Conservation (phyloP, 164 flowering plant species). For the Brasenia schreberi region DNA sequence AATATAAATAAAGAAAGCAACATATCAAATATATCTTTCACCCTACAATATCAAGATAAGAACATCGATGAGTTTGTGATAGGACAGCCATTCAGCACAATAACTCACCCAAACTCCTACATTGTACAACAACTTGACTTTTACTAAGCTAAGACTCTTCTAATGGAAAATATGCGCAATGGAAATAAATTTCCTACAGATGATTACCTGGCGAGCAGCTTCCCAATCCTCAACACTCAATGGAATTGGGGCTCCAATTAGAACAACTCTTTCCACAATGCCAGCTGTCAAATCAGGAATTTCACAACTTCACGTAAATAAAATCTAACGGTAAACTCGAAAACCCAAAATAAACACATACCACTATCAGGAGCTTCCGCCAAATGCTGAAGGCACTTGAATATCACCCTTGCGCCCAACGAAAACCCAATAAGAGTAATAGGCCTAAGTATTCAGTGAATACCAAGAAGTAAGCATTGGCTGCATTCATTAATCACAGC, state of each 20-base stretch:
- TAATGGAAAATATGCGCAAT: too few species aligned
- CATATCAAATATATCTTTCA: too few species aligned
- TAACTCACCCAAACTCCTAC: too few species aligned
- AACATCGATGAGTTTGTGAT: too few species aligned
- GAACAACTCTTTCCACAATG: constrained; percentile 86
- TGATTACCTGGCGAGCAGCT: constrained; percentile 58
- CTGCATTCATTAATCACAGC: constrained; percentile 1
- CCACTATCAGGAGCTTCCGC: constrained; percentile 49
- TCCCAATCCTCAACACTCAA: constrained; percentile 76
- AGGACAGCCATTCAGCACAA: too few species aligned
- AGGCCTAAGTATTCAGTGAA: constrained; percentile 49
- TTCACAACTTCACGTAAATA: not conserved
- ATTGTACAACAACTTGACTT: too few species aligned
- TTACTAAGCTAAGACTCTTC: too few species aligned
- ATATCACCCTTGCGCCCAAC: constrained; percentile 89
- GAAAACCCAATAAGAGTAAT: constrained; percentile 92
- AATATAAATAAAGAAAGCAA: too few species aligned
- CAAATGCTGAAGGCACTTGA: constrained; percentile 77
- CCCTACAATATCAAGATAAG: too few species aligned
- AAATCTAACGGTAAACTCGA: not conserved
- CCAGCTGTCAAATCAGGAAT: constrained; percentile 28
- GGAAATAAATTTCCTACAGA: not conserved
- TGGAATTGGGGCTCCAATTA: constrained; percentile 93
- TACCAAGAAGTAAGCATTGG: not conserved
- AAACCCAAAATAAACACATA: constrained; percentile 2